Evolutionary conservation across 1,139 yeast genomes (phyloP).

Genomic region (Hanseniaspora gamundiae): DNA sequence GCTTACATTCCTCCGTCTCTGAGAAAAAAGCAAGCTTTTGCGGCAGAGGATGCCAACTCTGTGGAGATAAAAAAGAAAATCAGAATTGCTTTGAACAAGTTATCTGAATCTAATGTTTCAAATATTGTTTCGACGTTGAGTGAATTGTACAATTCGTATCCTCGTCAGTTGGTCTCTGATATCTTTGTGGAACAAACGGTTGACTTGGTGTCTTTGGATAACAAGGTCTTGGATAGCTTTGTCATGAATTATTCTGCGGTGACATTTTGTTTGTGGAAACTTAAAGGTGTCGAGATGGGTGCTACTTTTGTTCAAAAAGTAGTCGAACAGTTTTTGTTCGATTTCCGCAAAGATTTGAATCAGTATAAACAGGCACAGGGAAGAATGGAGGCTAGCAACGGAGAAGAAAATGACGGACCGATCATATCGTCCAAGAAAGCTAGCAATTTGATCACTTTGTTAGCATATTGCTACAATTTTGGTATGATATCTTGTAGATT

Average conservation of each 20-base stretch:
- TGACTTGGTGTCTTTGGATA: constrained; percentile 58
- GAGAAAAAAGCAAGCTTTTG: constrained; percentile 39
- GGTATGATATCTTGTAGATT: constrained; percentile 64
- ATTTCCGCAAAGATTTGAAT: constrained; percentile 16
- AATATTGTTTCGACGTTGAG: constrained; percentile 61
- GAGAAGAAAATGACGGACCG: constrained; percentile 15
- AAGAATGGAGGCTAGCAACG: constrained; percentile 15
- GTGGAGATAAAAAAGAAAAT: constrained; percentile 44
- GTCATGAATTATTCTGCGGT: constrained; percentile 72
- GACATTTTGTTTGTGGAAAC: constrained; percentile 59
- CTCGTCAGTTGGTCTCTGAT: constrained; percentile 70
- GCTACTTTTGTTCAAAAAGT: constrained; percentile 72
- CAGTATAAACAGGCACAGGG: constrained; percentile 16
- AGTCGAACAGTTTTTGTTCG: constrained; percentile 50
- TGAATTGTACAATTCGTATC: constrained; percentile 45
- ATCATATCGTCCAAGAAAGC: constrained; percentile 36
- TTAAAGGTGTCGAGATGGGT: constrained; percentile 84
- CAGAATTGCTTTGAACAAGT: constrained; percentile 72
- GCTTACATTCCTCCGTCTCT: constrained; percentile 77
- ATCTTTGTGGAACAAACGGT: constrained; percentile 50
- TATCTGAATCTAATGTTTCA: constrained; percentile 73
- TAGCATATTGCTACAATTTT: constrained; percentile 68
- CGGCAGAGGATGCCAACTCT: constrained; percentile 34
- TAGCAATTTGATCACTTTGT: constrained; percentile 56
- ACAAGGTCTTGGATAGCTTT: constrained; percentile 60